phyloP scores from a whole-genome alignment of 129 eudicot species.

The Helichrysum umbraculigerum region DNA sequence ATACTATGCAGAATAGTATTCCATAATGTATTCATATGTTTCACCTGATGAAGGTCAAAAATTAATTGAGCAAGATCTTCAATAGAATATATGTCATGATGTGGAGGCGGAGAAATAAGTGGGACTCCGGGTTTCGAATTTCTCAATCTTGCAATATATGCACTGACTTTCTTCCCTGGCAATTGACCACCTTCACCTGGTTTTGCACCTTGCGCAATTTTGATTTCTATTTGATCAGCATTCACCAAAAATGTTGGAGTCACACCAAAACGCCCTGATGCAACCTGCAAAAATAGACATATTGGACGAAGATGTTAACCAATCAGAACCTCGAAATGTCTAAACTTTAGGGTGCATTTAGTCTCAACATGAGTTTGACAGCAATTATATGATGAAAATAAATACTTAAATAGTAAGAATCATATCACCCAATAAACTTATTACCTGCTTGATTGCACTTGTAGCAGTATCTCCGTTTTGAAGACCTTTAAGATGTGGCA shows the following conservation, averaged over 20 bases:
- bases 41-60: slow-evolving; percentile 97
- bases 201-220: slow-evolving; percentile 99
- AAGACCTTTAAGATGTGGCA: slow-evolving; percentile 99
- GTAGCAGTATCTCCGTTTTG: slow-evolving; percentile 99
- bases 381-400: not conserved
- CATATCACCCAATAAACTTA: slow-evolving; percentile 13
- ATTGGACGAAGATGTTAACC: not conserved
- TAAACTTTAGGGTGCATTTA: not conserved
- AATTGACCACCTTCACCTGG: slow-evolving; percentile 99
- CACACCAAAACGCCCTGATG: slow-evolving; percentile 99
- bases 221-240: slow-evolving; percentile 95
- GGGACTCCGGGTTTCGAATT: slow-evolving; percentile 99
- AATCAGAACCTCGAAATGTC: not conserved
- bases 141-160: slow-evolving; percentile 94
- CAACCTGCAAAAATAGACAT: slow-evolving; percentile 67
- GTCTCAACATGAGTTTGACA: not conserved
- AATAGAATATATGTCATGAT: slow-evolving; percentile 97
- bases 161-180: slow-evolving; percentile 99
- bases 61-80: slow-evolving; percentile 99
- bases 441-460: slow-evolving; percentile 97
- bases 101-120: slow-evolving; percentile 98
- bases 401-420: not conserved
- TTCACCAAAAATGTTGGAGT: slow-evolving; percentile 97
- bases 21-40: not conserved
- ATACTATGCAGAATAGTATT: too few relatives aligned